phyloP scores from a whole-genome alignment of 2,329 filamentous ascomycete species.

The Apiospora rasikravindrae region DNA sequence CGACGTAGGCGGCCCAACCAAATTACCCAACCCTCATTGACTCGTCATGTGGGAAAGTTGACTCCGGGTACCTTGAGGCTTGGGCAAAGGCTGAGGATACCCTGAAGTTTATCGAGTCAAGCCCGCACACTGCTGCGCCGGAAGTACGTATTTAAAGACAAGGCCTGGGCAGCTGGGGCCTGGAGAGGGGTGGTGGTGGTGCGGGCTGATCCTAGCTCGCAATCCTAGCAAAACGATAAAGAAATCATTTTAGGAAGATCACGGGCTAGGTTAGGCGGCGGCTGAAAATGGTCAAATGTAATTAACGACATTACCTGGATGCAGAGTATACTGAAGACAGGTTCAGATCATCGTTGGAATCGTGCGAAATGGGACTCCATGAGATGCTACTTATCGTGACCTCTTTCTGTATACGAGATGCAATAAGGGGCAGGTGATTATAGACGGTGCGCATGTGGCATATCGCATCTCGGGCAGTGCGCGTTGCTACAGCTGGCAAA shows the following conservation, averaged over 20 bases:
- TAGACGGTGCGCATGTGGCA: not conserved
- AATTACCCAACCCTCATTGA: not conserved
- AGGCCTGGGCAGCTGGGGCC: not conserved
- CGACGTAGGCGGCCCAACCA: not conserved
- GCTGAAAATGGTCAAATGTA: not conserved
- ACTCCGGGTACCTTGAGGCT: not conserved
- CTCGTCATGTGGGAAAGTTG: slow-evolving; percentile 2
- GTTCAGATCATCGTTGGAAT: not conserved
- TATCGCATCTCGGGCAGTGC: not conserved
- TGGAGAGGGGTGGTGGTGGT: too few relatives aligned
- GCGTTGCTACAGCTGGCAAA: not conserved
- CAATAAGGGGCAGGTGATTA: not conserved
- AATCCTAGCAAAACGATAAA: slow-evolving; percentile 9
- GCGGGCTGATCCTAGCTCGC: slow-evolving; percentile 4
- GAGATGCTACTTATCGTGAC: not conserved
- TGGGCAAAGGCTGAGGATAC: not conserved
- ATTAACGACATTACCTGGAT: not conserved
- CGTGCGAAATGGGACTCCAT: not conserved
- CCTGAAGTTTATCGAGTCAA: slow-evolving; percentile 8
- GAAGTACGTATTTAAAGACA: not conserved
- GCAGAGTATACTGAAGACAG: not conserved
- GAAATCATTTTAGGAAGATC: not conserved
- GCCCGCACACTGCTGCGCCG: not conserved
- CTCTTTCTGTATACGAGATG: not conserved
- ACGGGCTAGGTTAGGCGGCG: not conserved